Percentiles rank a stretch among this genome's conserved stretches.
These are phyloP conservation scores for Fusarium albidum DNA, from an alignment of 2,329 filamentous ascomycete genomes.

Conservation along the genomic window DNA sequence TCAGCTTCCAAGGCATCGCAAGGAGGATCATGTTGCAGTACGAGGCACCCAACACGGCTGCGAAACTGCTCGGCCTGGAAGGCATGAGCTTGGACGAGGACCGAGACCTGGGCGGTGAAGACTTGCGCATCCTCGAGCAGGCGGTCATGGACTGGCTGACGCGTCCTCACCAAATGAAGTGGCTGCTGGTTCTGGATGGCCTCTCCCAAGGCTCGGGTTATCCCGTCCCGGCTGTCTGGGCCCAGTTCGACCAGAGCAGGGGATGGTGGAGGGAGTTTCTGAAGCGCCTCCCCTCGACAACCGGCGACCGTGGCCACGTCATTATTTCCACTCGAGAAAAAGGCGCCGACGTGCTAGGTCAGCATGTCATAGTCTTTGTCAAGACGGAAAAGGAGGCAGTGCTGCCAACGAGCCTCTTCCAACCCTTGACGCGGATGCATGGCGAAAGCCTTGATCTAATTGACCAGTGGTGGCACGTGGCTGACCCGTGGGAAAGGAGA, in stretches of 20 bases:
- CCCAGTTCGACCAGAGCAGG: not conserved
- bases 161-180: not conserved
- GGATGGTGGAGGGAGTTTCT: not conserved
- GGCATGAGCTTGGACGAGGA: not conserved
- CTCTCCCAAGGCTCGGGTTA: not conserved
- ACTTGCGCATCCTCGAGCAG: not conserved
- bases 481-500: not conserved
- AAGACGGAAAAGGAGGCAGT: too few species aligned
- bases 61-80: not conserved
- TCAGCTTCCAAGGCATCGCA: not conserved
- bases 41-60: not conserved
- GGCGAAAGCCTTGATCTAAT: too few species aligned
- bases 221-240: not conserved
- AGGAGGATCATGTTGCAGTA: not conserved
- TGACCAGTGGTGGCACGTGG: not conserved
- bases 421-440: too few species aligned
- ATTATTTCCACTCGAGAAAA: not conserved
- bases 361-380: too few species aligned
- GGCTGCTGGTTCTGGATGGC: not conserved
- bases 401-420: too few species aligned
- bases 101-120: not conserved
- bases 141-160: not conserved
- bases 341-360: too few species aligned
- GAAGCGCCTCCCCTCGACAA: not conserved
- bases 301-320: not conserved